Conservation (phyloP, 106 monocot species). For the Hemerocallis citrina region DNA sequence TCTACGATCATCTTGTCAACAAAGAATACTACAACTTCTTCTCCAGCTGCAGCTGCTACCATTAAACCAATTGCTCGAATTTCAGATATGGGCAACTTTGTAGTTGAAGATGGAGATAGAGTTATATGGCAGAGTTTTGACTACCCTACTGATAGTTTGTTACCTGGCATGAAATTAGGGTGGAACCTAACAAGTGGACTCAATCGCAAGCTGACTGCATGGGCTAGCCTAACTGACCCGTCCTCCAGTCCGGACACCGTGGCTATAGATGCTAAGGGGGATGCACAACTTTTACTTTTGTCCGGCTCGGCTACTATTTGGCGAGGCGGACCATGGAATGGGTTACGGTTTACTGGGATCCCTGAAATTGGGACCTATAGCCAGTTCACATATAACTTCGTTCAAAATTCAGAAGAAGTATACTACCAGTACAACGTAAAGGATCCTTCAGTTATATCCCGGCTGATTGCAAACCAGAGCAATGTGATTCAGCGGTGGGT, state of each 20-base stretch:
- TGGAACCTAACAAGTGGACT: background rate
- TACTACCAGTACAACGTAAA: background rate
- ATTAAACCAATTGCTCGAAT: background rate
- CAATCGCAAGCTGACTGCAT: conserved; percentile 17
- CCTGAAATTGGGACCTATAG: conserved; percentile 13
- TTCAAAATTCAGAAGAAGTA: background rate
- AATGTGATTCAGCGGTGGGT: conserved; percentile 10
- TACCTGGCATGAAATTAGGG: conserved; percentile 45
- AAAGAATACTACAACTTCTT: too few species aligned
- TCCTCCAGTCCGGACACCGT: conserved; percentile 6
- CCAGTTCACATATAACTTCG: conserved; percentile 6
- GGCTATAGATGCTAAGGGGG: background rate
- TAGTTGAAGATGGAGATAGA: too few species aligned
- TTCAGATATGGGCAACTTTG: conserved; percentile 2
- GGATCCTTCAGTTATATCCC: background rate
- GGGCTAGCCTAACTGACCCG: conserved; percentile 18
- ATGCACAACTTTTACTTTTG: conserved; percentile 11
- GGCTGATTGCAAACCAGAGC: conserved; percentile 4
- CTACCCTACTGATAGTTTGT: conserved; percentile 37
- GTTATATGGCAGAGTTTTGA: conserved; percentile 55
- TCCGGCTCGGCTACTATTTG: conserved; percentile 1
- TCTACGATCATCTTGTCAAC: conserved; percentile 1
- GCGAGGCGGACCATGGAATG: conserved; percentile 31
- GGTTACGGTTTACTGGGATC: conserved; percentile 21
- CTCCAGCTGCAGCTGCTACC: too few species aligned